Conservation (phyloP, 192 early-diverging fungal species). For the Oehlia diaphana region DNA sequence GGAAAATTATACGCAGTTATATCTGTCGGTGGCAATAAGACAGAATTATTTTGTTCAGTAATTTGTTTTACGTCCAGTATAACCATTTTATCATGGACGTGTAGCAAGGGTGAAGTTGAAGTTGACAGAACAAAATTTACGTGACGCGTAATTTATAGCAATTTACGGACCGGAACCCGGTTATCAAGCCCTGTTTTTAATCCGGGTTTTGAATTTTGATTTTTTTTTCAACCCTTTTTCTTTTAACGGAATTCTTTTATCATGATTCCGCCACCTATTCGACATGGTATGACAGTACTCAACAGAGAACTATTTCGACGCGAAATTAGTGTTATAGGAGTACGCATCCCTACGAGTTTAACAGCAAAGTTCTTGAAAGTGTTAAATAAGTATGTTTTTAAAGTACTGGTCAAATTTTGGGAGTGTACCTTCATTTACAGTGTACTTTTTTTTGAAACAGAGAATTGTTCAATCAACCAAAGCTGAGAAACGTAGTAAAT, state of each 20-base stretch:
- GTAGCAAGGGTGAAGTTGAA: too few relatives aligned
- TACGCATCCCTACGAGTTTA: constrained; percentile 59
- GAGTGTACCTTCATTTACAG: not conserved
- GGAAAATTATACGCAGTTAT: constrained; percentile 53
- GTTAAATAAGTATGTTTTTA: constrained; percentile 32
- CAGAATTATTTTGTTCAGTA: too few relatives aligned
- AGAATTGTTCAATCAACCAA: constrained; percentile 63
- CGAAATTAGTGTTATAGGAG: constrained; percentile 55
- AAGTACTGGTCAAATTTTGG: not conserved
- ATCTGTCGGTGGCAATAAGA: not conserved
- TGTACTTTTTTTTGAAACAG: constrained; percentile 27
- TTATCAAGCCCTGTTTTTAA: too few relatives aligned
- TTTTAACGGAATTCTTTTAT: too few relatives aligned
- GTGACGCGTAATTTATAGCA: too few relatives aligned
- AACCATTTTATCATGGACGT: too few relatives aligned
- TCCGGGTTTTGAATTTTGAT: too few relatives aligned
- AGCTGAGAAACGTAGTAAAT: constrained; percentile 64
- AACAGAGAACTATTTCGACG: constrained; percentile 61
- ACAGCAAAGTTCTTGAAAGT: constrained; percentile 46
- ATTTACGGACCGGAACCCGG: too few relatives aligned
- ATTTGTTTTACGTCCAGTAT: too few relatives aligned
- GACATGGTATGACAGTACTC: constrained; percentile 63
- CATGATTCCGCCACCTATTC: constrained; percentile 55
- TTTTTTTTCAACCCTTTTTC: too few relatives aligned
- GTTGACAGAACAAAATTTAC: too few relatives aligned